Base-by-base conservation (phyloP, 1,139 yeast species). In the Protomyces inundatus region DNA sequence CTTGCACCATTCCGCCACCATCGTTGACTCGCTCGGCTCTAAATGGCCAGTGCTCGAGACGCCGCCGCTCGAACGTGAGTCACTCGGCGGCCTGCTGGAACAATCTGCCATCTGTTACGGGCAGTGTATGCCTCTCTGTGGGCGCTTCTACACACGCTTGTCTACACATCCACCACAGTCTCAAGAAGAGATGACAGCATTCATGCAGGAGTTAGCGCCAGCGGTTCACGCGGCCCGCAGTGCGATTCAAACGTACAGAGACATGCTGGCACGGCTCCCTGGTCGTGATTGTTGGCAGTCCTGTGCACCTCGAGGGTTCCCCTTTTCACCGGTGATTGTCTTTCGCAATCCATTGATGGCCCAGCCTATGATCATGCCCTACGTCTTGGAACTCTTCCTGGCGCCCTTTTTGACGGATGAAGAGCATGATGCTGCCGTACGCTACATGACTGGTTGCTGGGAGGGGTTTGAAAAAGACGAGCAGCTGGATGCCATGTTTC, bases 51-150 rank as follows among this genome's bases (percentile, higher is more conserved):
- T 45, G 7, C 46, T 55, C 23, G 42, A 42, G 45, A 52, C 42
- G 14, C 53, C 59, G 39, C 59, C 59, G 35, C 32, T 55, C 40
- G 59, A 55, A 45, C 34, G 14, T 9, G 34, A 55, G 16, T 42
- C 40, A 16, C 53, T 55, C 16, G 60, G 60, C 7, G 60, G 60
- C 9, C 35, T 55, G 54, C 53, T 55, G 40, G 53, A 55, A 12
- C 45, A 45, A 45, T 55, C 60, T n/a, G 60, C 60, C 16, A 53
- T 45, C 9, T 55, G 60, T 35, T 55, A 55, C 36, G 60, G 53
- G 3, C 53, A 46, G 10, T 45, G 42, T 9, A 55, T 55, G 60
- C 60, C 60, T 1, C 16, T 55, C 23, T 23, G 45, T 34, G 60
- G 46, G 16, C 53, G 34, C 6, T 55, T 30, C 53, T 55, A 55